Conservation (phyloP, 2,329 filamentous ascomycete genomes). For the Claviceps sp. region DNA sequence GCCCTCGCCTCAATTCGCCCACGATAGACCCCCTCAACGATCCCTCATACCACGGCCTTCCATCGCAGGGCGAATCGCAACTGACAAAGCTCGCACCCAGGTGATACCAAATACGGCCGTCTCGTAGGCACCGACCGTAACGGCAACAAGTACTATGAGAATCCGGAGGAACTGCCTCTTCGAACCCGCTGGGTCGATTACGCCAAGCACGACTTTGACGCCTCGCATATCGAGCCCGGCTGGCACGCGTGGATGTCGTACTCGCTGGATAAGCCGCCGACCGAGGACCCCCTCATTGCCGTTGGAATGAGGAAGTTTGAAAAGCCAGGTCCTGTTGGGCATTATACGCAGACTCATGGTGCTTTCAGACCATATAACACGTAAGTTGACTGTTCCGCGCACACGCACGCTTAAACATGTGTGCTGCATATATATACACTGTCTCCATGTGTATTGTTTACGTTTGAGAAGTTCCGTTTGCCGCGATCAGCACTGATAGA, state of each 20-base stretch:
- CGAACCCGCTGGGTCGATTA: conserved; percentile 97
- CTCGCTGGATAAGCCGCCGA: conserved; percentile 74
- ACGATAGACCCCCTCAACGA: not conserved
- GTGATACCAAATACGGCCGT: conserved; percentile 90
- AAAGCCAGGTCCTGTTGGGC: conserved; percentile 54
- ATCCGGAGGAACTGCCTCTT: conserved; percentile 86
- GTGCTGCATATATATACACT: too few relatives aligned
- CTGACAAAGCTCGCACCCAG: conserved; percentile 30
- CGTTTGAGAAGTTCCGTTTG: too few relatives aligned
- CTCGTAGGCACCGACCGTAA: conserved; percentile 76
- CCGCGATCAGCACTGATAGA: conserved; percentile 5
- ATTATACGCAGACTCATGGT: conserved; percentile 59
- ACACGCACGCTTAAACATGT: too few relatives aligned
- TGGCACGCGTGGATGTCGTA: conserved; percentile 99
- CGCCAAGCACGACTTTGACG: conserved; percentile 72
- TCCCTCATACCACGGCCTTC: not conserved
- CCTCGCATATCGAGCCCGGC: conserved; percentile 80
- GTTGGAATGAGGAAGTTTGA: conserved; percentile 63
- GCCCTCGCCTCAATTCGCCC: conserved; percentile 2
- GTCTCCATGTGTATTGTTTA: too few relatives aligned
- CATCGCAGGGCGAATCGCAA: not conserved
- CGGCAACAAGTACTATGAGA: conserved; percentile 98
- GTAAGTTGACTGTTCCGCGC: conserved; percentile 42
- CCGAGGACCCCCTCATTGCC: conserved; percentile 58
- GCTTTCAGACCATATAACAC: conserved; percentile 93